phyloP scores from a whole-genome alignment of 345 rosid genomes.

The Chamaenerion angustifolium region DNA sequence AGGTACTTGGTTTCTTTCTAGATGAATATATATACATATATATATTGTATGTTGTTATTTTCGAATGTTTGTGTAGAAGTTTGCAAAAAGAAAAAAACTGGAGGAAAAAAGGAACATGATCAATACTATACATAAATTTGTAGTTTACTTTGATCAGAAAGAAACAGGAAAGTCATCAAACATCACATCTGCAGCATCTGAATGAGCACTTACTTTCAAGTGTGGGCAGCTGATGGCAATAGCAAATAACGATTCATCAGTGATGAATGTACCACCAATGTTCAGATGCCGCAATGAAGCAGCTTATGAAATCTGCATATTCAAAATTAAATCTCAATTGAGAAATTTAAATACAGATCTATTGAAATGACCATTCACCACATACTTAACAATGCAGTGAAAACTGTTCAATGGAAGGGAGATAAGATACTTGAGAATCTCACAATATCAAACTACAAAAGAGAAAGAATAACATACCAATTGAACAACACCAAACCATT shows the following conservation, averaged over 20 bases:
- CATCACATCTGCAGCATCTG: not conserved
- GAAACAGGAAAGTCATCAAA: not conserved
- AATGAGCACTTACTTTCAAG: conserved; percentile 36
- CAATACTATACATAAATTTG: too few relatives aligned
- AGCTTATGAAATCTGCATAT: conserved; percentile 51
- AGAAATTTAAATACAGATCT: too few relatives aligned
- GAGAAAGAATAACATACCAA: conserved; percentile 32
- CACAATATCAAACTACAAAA: too few relatives aligned
- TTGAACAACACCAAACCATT: conserved; percentile 80
- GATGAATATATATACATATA: too few relatives aligned
- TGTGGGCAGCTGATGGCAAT: conserved; percentile 65
- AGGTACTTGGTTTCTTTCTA: too few relatives aligned
- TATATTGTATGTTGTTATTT: too few relatives aligned
- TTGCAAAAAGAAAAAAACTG: conserved; percentile 25
- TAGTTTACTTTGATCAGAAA: not conserved
- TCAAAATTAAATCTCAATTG: not conserved
- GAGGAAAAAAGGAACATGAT: conserved; percentile 16
- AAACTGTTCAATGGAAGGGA: too few relatives aligned
- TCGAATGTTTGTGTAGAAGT: too few relatives aligned
- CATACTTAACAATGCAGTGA: too few relatives aligned
- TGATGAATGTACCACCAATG: conserved; percentile 81
- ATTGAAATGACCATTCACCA: not conserved
- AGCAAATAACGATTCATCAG: conserved; percentile 66
- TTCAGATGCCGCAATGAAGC: conserved; percentile 65
- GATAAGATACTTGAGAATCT: too few relatives aligned